Conservation (phyloP, 2,329 filamentous ascomycete species). For the Penicillium olsonii region DNA sequence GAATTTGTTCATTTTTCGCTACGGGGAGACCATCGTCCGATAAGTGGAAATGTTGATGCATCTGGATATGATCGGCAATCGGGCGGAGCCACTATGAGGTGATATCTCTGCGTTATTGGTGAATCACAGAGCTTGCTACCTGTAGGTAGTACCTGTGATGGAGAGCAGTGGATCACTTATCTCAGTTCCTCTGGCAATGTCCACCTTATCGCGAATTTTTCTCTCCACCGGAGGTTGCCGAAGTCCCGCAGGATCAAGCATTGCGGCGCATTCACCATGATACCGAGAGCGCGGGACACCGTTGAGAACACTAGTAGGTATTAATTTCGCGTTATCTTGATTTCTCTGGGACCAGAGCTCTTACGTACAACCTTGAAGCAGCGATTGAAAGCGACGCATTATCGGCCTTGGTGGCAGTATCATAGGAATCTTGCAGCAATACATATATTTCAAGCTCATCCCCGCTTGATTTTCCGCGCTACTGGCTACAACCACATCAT, state of each 20-base stretch:
- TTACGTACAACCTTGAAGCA: too few relatives aligned
- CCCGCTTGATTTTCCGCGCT: too few relatives aligned
- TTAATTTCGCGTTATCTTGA: neutral
- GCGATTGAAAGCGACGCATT: too few relatives aligned
- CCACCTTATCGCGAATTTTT: neutral
- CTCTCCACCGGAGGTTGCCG: neutral
- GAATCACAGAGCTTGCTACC: neutral
- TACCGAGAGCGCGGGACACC: neutral
- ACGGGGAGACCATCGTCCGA: neutral
- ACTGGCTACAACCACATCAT: too few relatives aligned
- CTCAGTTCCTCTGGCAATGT: neutral
- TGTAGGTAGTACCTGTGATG: neutral
- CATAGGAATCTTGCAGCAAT: too few relatives aligned
- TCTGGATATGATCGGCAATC: slow-evolving; percentile 2
- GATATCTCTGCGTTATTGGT: neutral
- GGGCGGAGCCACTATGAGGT: neutral
- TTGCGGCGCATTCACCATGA: neutral
- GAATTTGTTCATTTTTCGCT: slow-evolving; percentile 2
- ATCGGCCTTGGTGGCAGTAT: too few relatives aligned
- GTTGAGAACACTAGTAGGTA: too few relatives aligned
- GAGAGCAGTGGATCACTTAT: neutral
- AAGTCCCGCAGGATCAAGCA: slow-evolving; percentile 4
- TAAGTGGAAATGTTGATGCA: neutral
- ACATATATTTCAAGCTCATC: too few relatives aligned
- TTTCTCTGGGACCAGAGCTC: too few relatives aligned